These are phyloP conservation scores for Microdochium nivale DNA, from an alignment of 2,329 filamentous ascomycete genomes.

Conservation along the genomic window DNA sequence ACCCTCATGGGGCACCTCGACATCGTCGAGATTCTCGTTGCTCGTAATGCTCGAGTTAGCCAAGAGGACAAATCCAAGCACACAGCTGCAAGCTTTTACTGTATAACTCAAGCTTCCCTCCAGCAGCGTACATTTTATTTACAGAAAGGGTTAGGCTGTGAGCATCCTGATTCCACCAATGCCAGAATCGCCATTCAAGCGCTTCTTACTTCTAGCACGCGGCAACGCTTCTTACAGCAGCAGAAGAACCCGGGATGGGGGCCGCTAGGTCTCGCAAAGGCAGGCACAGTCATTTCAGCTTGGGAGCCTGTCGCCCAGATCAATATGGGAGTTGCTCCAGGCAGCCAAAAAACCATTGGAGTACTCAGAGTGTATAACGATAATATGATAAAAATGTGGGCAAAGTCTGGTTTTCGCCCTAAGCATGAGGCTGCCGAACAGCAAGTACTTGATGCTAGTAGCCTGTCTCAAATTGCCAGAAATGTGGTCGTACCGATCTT, in stretches of 20 bases:
- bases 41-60: slow-evolving; percentile 2
- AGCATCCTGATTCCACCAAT: background rate
- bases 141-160: background rate
- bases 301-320: background rate
- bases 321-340: too few species aligned
- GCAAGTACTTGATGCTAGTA: slow-evolving; percentile 7
- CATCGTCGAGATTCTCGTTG: slow-evolving; percentile 9
- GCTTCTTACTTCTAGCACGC: too few species aligned
- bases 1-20: slow-evolving; percentile 11
- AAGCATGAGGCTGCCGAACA: background rate
- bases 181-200: background rate
- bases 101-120: slow-evolving; percentile 2
- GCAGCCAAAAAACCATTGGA: background rate
- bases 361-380: background rate
- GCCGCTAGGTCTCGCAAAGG: background rate
- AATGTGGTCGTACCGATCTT: slow-evolving; percentile 8
- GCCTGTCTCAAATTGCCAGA: slow-evolving; percentile 11
- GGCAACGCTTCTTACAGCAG: background rate
- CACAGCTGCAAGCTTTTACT: slow-evolving; percentile 5
- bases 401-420: background rate
- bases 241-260: background rate
- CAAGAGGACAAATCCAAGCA: background rate
- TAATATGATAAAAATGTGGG: background rate
- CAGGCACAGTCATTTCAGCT: background rate
- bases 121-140: background rate